Conservation (phyloP, 139 green algal species). For the Trebouxia sp. region DNA sequence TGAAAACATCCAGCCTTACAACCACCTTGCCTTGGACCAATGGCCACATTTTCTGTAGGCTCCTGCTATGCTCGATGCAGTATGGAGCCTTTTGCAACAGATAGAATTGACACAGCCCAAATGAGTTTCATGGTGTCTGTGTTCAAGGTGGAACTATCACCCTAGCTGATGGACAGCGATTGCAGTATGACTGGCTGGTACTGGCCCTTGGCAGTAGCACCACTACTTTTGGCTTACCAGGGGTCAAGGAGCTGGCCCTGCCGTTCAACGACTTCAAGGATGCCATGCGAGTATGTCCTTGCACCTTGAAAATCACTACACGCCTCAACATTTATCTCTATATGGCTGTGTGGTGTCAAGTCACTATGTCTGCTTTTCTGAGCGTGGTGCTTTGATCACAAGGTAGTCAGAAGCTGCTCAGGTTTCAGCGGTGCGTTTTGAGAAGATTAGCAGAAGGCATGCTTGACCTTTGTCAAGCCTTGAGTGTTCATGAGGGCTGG, state of each 20-base stretch:
- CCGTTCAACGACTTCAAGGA: constrained; percentile 86
- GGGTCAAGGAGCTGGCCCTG: constrained; percentile 79
- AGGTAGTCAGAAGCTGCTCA: too few relatives aligned
- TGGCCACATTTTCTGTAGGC: too few relatives aligned
- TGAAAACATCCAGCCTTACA: too few relatives aligned
- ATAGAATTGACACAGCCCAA: too few relatives aligned
- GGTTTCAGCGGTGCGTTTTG: too few relatives aligned
- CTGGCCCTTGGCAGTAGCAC: constrained; percentile 78
- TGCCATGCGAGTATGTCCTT: constrained; percentile 37
- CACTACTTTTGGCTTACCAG: constrained; percentile 69
- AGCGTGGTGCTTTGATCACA: not conserved
- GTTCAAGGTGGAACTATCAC: constrained; percentile 57
- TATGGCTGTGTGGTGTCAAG: too few relatives aligned
- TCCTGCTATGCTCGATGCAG: too few relatives aligned
- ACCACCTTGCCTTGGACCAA: too few relatives aligned
- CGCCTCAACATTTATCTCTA: not conserved
- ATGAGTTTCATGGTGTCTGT: not conserved
- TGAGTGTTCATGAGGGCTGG: too few relatives aligned
- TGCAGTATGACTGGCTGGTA: constrained; percentile 93
- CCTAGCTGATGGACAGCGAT: constrained; percentile 50
- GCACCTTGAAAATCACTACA: not conserved
- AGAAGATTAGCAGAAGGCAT: too few relatives aligned
- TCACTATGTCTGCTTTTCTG: not conserved
- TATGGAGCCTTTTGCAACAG: too few relatives aligned
- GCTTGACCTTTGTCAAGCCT: too few relatives aligned